Percentiles rank a stretch among this genome's conserved stretches.
Conservation (phyloP, 2,329 filamentous ascomycete species). For the Dactylellina drechsleri region DNA sequence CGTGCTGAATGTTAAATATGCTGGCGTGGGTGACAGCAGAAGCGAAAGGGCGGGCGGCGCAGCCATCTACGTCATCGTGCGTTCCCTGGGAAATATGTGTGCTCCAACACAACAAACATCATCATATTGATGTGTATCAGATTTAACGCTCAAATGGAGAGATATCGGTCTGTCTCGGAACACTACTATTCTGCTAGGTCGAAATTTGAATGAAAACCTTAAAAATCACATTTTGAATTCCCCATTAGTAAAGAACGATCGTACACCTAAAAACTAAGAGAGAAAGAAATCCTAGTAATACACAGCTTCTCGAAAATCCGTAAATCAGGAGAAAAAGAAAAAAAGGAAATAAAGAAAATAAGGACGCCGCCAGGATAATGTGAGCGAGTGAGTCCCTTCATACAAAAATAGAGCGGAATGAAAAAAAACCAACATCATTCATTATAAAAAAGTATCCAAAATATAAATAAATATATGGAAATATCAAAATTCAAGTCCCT, state of each 20-base stretch:
- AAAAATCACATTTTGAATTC: background rate
- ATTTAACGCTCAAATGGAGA: too few relatives aligned
- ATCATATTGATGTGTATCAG: too few relatives aligned
- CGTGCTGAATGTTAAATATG: background rate
- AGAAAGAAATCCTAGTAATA: conserved; percentile 2
- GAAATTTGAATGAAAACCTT: background rate
- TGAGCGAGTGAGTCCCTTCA: too few relatives aligned
- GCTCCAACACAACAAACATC: background rate
- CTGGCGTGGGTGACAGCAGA: too few relatives aligned
- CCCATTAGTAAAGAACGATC: background rate
- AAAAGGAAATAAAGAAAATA: background rate
- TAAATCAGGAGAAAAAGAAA: background rate
- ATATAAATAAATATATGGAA: conserved; percentile 9
- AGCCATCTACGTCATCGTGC: conserved; percentile 53
- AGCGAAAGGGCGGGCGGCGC: conserved; percentile 1
- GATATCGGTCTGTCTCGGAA: too few relatives aligned
- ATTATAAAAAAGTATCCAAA: conserved; percentile 7
- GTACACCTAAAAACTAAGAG: background rate
- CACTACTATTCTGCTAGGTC: too few relatives aligned
- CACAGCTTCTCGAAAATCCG: background rate
- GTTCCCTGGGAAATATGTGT: background rate
- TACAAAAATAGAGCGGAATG: background rate
- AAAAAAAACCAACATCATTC: conserved; percentile 3
- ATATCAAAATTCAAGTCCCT: background rate
- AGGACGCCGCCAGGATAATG: background rate